These are phyloP conservation scores for Calcarisporium arbuscula DNA, from an alignment of 2,329 filamentous ascomycete genomes.

Conservation along the genomic window DNA sequence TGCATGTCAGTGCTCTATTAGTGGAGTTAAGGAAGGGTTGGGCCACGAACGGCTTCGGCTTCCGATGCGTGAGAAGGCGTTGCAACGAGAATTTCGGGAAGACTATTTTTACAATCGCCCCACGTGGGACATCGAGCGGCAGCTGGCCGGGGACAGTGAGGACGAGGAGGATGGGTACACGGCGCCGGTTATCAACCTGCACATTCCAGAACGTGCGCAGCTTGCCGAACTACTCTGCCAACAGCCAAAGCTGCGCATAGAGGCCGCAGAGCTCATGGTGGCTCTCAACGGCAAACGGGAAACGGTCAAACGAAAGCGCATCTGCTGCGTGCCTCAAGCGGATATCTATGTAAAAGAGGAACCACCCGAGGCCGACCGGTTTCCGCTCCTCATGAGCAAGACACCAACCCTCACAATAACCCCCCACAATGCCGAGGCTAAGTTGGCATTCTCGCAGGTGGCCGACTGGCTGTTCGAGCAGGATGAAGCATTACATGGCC, in stretches of 20 bases:
- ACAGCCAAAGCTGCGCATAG: slow-evolving; percentile 10
- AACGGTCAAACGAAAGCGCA: slow-evolving; percentile 9
- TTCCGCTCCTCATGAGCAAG: slow-evolving; percentile 4
- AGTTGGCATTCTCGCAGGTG: no score
- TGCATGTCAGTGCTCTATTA: no score
- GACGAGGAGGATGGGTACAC: slow-evolving; percentile 47
- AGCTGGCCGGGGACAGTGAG: slow-evolving; percentile 6
- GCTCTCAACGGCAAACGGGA: slow-evolving; percentile 16
- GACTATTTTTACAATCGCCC: slow-evolving; percentile 18
- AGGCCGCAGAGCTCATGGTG: slow-evolving; percentile 14
- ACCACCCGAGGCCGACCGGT: slow-evolving; percentile 2
- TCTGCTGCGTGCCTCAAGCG: background rate
- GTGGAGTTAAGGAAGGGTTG: no score
- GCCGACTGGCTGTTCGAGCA: no score
- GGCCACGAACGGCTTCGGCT: no score
- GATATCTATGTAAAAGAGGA: slow-evolving; percentile 4
- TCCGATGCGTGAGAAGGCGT: slow-evolving; percentile 8
- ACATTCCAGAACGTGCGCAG: slow-evolving; percentile 6
- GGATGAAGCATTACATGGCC: no score
- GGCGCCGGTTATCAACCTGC: background rate
- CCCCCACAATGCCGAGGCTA: no score
- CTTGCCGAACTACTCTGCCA: slow-evolving; percentile 14
- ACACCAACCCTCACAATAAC: no score
- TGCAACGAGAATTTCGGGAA: slow-evolving; percentile 14
- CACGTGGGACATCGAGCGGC: slow-evolving; percentile 19